These are phyloP conservation scores for Scutellaria baicalensis DNA, from an alignment of 257 asterid species.

Conservation along the genomic window DNA sequence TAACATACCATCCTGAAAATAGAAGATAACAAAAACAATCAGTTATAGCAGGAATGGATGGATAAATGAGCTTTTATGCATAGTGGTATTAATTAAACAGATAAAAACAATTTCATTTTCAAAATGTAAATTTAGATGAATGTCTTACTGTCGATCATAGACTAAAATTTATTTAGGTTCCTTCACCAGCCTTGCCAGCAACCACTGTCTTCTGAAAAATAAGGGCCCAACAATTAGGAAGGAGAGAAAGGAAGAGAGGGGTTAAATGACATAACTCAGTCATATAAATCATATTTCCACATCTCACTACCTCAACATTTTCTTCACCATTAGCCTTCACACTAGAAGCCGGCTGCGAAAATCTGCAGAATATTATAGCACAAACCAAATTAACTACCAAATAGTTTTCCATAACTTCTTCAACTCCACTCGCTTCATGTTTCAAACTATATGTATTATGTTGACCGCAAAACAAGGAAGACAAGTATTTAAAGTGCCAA, in stretches of 20 bases:
- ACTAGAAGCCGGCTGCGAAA: slow-evolving; percentile 39
- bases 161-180: slow-evolving; percentile 22
- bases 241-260: too few species aligned
- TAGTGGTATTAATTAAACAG: not conserved
- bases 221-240: not conserved
- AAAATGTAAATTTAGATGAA: not conserved
- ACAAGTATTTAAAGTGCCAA: not conserved
- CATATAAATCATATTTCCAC: not conserved
- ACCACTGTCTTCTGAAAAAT: slow-evolving; percentile 30
- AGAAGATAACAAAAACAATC: not conserved
- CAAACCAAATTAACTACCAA: not conserved
- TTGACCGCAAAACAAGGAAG: not conserved
- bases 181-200: slow-evolving; percentile 35
- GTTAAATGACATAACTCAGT: not conserved
- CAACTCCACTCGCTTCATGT: not conserved
- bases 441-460: not conserved
- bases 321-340: slow-evolving; percentile 25
- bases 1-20: slow-evolving; percentile 32
- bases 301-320: slow-evolving; percentile 32
- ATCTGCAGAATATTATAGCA: slow-evolving; percentile 23
- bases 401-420: not conserved
- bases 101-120: not conserved
- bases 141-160: slow-evolving; percentile 24
- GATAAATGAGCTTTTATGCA: not conserved
- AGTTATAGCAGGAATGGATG: not conserved